Evolutionary conservation across 192 early-diverging fungal species (phyloP).

Genomic region (Geosiphon pyriformis): DNA sequence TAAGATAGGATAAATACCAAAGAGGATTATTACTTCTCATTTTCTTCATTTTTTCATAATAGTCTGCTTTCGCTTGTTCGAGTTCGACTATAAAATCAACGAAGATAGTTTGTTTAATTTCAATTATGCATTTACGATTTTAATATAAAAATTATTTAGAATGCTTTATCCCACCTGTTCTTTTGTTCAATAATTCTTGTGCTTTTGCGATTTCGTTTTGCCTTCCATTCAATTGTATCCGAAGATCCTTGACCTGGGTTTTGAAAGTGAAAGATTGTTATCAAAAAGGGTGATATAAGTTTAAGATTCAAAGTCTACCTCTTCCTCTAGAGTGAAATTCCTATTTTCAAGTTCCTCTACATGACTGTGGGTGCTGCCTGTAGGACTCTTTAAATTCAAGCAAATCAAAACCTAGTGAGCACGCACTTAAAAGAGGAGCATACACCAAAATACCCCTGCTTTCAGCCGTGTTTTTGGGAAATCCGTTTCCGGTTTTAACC

Average conservation of each 20-base stretch:
- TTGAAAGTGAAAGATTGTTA: neutral
- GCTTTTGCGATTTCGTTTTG: constrained; percentile 16
- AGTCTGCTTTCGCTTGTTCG: constrained; percentile 38
- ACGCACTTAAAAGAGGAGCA: too few relatives aligned
- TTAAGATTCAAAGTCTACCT: constrained; percentile 1
- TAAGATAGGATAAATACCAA: neutral
- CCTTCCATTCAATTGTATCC: constrained; percentile 13
- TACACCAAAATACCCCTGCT: too few relatives aligned
- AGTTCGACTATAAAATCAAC: constrained; percentile 24
- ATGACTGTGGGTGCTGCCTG: neutral
- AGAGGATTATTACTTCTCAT: constrained; percentile 39
- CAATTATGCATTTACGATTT: neutral
- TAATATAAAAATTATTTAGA: neutral
- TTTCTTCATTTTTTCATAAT: constrained; percentile 55
- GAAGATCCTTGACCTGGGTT: constrained; percentile 20
- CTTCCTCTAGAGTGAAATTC: constrained; percentile 19
- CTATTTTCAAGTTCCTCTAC: constrained; percentile 16
- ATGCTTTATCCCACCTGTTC: constrained; percentile 14
- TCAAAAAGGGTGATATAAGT: too few relatives aligned
- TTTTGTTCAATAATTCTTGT: constrained; percentile 3
- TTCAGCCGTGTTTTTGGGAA: too few relatives aligned
- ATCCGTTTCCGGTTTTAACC: too few relatives aligned
- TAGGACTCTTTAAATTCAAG: constrained; percentile 21
- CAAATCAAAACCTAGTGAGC: too few relatives aligned
- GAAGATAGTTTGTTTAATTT: neutral